Conservation (phyloP, 768 basidiomycete species). For the Podaxis sp. region DNA sequence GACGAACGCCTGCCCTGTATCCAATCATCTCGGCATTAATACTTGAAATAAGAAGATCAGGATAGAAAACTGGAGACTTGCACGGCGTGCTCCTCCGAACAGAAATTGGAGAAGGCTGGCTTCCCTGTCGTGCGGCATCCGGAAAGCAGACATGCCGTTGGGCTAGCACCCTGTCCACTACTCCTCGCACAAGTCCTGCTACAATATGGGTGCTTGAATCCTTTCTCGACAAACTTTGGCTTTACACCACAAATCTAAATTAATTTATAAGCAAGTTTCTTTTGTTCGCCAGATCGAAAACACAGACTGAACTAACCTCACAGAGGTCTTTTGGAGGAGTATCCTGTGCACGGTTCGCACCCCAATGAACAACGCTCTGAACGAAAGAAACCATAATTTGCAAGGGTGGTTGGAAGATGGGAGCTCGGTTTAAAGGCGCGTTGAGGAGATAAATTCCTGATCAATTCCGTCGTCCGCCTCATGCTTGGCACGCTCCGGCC, state of each 20-base stretch:
- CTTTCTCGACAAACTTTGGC: conserved; percentile 64
- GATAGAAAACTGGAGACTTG: conserved; percentile 26
- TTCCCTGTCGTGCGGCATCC: conserved; percentile 54
- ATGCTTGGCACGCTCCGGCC: conserved; percentile 33
- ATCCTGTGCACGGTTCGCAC: conserved; percentile 26
- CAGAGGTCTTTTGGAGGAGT: conserved; percentile 42
- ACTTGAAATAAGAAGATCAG: conserved; percentile 11
- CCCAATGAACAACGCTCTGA: conserved; percentile 43
- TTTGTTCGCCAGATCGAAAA: not conserved
- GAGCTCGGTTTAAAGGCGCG: conserved; percentile 23
- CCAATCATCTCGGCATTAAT: conserved; percentile 7
- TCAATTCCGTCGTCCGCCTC: conserved; percentile 29
- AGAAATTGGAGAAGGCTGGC: conserved; percentile 52
- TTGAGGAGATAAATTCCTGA: conserved; percentile 14
- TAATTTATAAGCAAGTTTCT: conserved; percentile 14
- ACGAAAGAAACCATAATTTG: conserved; percentile 39
- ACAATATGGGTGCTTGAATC: conserved; percentile 58
- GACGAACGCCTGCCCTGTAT: conserved; percentile 51
- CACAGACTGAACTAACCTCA: conserved; percentile 33
- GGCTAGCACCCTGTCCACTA: conserved; percentile 34
- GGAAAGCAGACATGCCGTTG: conserved; percentile 45
- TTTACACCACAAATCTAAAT: conserved; percentile 55
- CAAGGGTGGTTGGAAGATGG: conserved; percentile 20
- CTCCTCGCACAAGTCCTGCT: conserved; percentile 60
- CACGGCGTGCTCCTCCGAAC: conserved; percentile 61